Evolutionary conservation across 257 asterid genomes (phyloP), one percentile per base, ranked within the genome.

Genomic region (Primulina tabacum): DNA sequence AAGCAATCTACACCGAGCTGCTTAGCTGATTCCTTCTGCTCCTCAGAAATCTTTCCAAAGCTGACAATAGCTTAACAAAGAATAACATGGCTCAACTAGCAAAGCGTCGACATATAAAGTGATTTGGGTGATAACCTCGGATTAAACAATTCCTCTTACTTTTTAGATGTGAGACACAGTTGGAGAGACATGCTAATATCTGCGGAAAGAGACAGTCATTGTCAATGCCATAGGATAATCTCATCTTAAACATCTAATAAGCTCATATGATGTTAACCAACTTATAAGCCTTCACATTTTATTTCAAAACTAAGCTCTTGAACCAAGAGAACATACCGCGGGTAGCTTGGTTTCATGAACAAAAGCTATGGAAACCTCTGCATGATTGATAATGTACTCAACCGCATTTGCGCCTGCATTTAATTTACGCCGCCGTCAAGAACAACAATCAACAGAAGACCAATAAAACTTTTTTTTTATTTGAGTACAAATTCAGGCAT

Each of bases 371-470:
- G 96, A 86, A 69, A 93, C 81, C 79, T 93, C 96, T 7, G 98
- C 97, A 69, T 93, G 96, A 78, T 90, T 93, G 78, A 93, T 83
- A 64, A 93, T 90, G 88, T 77, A 93, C 82, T 93, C 98, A 35
- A 93, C 96, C 26, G 98, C 98, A 81, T 90, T 87, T 68, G 93
- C 84, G 71, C 98, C 98, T 93, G 82, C 79, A 74, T 33, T 61
- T 55, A 50, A 55, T 24, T 52, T 18, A 57, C 33, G 47, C 47
- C 68, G 26, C 28, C 28, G 17, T 7, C 32, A 5, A 28, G 7
- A 7, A 6, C 1, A 21, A 10, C 16, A 50, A 68, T 10, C 26
- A 61, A 55, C 2, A 14, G 50, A 37, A 64, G n/a, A 43, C 53
- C 8, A n/a, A 14, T 4, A 12, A 47, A 47, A 47, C 7, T 14